These are phyloP conservation scores for Nasturtium officinale DNA, from an alignment of 345 rosid genomes.

Conservation along the genomic window DNA sequence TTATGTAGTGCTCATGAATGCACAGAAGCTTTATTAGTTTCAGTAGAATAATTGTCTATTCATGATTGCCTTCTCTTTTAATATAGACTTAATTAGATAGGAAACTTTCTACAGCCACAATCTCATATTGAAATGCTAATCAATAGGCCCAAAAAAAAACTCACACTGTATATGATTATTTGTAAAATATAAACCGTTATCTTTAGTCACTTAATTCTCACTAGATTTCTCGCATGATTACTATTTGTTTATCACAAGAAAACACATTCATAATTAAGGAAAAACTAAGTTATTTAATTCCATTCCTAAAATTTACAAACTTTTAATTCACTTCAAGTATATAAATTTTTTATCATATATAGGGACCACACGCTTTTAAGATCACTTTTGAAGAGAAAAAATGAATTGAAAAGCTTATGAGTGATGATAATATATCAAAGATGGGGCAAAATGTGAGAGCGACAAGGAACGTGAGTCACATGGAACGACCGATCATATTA, in stretches of 20 bases:
- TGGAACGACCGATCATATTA: constrained; percentile 38
- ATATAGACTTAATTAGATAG: background rate
- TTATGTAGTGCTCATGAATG: background rate
- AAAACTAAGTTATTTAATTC: background rate
- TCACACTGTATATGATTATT: background rate
- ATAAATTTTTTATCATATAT: constrained; percentile 9
- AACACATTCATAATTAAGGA: background rate
- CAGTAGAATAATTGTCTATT: background rate
- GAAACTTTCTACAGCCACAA: background rate
- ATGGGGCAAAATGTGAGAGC: constrained; percentile 44
- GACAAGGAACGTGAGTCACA: constrained; percentile 49
- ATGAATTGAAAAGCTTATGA: constrained; percentile 22
- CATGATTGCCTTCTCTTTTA: background rate
- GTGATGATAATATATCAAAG: constrained; percentile 33
- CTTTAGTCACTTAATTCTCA: background rate
- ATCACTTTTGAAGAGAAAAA: constrained; percentile 16
- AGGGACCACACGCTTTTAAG: constrained; percentile 32
- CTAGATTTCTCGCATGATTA: background rate
- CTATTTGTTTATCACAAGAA: constrained; percentile 9
- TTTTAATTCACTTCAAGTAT: constrained; percentile 20
- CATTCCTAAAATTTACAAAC: constrained; percentile 6
- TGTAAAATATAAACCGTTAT: background rate
- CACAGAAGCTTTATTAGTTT: background rate
- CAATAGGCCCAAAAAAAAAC: background rate
- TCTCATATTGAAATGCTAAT: background rate